Evolutionary conservation across 225 moss, liverwort and hornwort species (phyloP).

Genomic region (Antitrichia curtipendula): DNA sequence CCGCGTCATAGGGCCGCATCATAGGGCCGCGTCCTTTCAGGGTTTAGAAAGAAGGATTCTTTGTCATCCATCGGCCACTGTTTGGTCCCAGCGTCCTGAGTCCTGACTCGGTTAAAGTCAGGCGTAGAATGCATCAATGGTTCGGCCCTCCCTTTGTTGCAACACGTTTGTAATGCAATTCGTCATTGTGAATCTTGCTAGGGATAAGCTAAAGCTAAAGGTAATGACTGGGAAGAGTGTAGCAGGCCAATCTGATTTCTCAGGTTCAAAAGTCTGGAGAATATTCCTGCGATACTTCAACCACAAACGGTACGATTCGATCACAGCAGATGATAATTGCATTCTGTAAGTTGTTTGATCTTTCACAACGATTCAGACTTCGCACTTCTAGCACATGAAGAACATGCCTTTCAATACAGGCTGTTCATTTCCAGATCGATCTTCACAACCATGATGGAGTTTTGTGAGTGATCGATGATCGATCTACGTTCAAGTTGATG

Average conservation of each 20-base stretch:
- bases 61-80: not conserved
- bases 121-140: not conserved
- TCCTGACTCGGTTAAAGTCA: not conserved
- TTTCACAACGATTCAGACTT: not conserved
- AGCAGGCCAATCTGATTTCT: not conserved
- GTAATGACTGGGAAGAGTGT: not conserved
- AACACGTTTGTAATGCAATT: not conserved
- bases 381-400: not conserved
- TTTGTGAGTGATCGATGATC: not conserved
- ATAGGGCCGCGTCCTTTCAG: no score
- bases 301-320: not conserved
- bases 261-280: not conserved
- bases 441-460: not conserved
- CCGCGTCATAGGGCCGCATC: no score
- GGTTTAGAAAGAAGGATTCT: no score
- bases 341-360: not conserved
- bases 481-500: not conserved
- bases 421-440: not conserved
- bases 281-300: not conserved
- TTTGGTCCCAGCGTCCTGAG: not conserved
- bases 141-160: not conserved
- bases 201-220: not conserved
- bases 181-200: not conserved
- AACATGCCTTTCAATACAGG: not conserved
- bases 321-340: not conserved